phyloP scores from a whole-genome alignment of 306 rosid species.

The Cyamopsis tetragonoloba region DNA sequence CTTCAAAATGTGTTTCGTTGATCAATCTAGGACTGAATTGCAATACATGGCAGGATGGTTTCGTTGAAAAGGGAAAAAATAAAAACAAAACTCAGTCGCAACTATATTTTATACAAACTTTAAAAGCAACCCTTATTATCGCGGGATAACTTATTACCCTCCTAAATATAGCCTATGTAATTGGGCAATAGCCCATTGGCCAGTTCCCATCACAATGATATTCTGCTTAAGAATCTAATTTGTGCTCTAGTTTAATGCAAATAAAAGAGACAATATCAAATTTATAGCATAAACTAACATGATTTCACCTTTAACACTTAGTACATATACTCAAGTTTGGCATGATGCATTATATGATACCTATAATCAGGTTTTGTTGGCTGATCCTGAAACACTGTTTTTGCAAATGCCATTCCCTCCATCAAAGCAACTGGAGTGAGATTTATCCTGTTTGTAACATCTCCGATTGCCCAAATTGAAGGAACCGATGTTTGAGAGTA shows the following conservation, averaged over 20 bases:
- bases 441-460: slow-evolving; percentile 86
- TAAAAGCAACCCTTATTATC: background rate
- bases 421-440: slow-evolving; percentile 99
- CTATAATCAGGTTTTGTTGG: slow-evolving; percentile 93
- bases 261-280: background rate
- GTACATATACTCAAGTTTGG: background rate
- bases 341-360: slow-evolving; percentile 39
- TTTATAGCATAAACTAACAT: background rate
- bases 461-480: slow-evolving; percentile 98
- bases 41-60: no score
- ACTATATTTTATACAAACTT: no score
- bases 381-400: slow-evolving; percentile 71
- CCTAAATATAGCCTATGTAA: no score
- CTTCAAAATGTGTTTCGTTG: no score
- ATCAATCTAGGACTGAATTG: no score
- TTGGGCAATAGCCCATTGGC: no score
- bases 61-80: no score
- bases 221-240: background rate
- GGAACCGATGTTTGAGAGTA: slow-evolving; percentile 89
- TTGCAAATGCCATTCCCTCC: slow-evolving; percentile 88
- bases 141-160: background rate
- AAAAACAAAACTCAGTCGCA: no score
- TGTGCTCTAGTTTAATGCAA: background rate
- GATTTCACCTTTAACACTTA: background rate
- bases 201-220: no score